phyloP scores from a whole-genome alignment of 306 rosid genomes.

The Malus orientalis region DNA sequence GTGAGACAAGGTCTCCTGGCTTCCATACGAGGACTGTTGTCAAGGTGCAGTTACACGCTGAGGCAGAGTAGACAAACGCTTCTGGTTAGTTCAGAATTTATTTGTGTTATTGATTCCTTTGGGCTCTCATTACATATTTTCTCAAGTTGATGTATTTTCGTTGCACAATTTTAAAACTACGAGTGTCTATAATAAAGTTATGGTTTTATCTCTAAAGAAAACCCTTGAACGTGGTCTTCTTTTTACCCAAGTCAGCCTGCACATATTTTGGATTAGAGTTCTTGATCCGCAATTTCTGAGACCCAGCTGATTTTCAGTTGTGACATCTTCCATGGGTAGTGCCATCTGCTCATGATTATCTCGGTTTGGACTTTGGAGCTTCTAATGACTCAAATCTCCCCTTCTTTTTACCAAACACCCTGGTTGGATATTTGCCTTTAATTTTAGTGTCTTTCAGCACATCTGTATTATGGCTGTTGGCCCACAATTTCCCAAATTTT shows the following conservation, averaged over 20 bases:
- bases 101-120: slow-evolving; percentile 10
- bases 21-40: slow-evolving; percentile 62
- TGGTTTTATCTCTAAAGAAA: background rate
- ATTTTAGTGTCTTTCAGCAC: background rate
- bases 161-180: background rate
- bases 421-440: background rate
- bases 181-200: background rate
- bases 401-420: background rate
- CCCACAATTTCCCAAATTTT: too few relatives aligned
- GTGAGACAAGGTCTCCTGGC: slow-evolving; percentile 83
- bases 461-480: background rate
- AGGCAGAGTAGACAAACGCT: slow-evolving; percentile 72
- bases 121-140: slow-evolving; percentile 2
- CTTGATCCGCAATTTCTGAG: too few relatives aligned
- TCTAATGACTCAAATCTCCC: too few relatives aligned
- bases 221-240: background rate
- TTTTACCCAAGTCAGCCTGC: background rate
- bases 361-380: too few relatives aligned
- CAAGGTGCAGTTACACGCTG: slow-evolving; percentile 52
- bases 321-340: too few relatives aligned
- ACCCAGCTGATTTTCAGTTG: too few relatives aligned
- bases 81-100: slow-evolving; percentile 60
- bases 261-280: too few relatives aligned
- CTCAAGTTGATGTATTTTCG: background rate
- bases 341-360: too few relatives aligned